Percentiles rank a stretch among this genome's conserved stretches.
phyloP scores from a whole-genome alignment of 2,329 filamentous ascomycete species.

The Paradendryphiella salina region DNA sequence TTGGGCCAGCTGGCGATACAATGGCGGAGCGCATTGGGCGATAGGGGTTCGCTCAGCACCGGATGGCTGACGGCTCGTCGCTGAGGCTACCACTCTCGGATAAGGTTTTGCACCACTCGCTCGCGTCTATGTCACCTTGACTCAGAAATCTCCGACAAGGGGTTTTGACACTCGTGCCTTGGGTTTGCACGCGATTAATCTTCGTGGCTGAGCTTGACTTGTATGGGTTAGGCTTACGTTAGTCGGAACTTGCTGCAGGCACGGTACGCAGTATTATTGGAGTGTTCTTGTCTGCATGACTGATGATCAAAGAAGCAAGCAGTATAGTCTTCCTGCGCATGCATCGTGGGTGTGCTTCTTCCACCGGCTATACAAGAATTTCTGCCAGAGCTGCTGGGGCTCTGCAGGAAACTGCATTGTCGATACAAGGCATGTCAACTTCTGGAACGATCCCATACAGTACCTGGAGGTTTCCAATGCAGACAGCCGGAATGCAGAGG shows the following conservation, averaged over 20 bases:
- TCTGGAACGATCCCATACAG: constrained; percentile 4
- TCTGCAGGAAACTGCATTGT: constrained; percentile 10
- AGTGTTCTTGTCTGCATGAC: background rate
- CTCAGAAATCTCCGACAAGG: constrained; percentile 3
- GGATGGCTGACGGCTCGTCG: constrained; percentile 65
- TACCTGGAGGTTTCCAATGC: background rate
- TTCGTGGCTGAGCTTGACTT: background rate
- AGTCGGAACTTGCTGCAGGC: constrained; percentile 3
- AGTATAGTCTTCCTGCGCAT: background rate
- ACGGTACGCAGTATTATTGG: constrained; percentile 2
- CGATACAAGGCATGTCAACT: background rate
- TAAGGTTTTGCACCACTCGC: constrained; percentile 6
- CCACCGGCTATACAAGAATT: background rate
- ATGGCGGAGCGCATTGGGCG: constrained; percentile 90
- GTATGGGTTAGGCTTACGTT: background rate
- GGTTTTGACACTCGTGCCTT: constrained; percentile 10
- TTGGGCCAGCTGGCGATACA: constrained; percentile 84
- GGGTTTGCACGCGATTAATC: constrained; percentile 6
- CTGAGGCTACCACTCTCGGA: constrained; percentile 24
- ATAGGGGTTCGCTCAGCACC: constrained; percentile 82
- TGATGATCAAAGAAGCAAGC: constrained; percentile 4
- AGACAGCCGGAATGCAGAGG: constrained; percentile 6
- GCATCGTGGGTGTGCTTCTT: background rate
- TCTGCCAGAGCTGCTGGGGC: constrained; percentile 4
- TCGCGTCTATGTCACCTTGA: background rate